These are phyloP conservation scores for Pythium rishiriense DNA, from an alignment of 352 stramenopile genomes.

Conservation along the genomic window DNA sequence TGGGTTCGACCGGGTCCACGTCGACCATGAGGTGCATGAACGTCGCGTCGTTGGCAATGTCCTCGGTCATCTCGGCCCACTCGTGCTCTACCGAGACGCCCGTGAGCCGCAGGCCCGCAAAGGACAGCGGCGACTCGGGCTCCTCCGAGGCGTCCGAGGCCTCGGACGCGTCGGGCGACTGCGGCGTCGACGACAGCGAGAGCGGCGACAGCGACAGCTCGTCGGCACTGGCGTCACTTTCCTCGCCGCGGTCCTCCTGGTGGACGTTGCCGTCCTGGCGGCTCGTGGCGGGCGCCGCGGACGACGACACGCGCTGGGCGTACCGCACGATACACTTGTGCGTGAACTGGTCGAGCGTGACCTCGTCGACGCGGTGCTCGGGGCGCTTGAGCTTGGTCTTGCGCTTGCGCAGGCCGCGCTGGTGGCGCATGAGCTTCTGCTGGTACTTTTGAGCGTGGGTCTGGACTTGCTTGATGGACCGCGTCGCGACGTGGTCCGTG, in stretches of 20 bases:
- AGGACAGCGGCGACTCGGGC: neutral
- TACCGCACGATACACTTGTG: conserved; percentile 22
- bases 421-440: conserved; percentile 76
- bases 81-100: conserved; percentile 7
- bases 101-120: conserved; percentile 1
- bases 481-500: conserved; percentile 66
- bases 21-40: conserved; percentile 29
- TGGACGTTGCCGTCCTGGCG: neutral
- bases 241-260: neutral
- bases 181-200: neutral
- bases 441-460: conserved; percentile 85
- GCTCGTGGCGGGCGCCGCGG: neutral
- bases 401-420: conserved; percentile 73
- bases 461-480: conserved; percentile 79
- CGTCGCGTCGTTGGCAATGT: conserved; percentile 19
- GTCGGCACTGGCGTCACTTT: conserved; percentile 5
- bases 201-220: neutral
- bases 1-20: conserved; percentile 16
- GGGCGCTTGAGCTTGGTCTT: conserved; percentile 35
- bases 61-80: conserved; percentile 22
- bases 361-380: conserved; percentile 25
- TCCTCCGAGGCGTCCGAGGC: conserved; percentile 5
- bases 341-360: conserved; percentile 25
- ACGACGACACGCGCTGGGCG: conserved; percentile 8
- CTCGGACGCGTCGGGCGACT: conserved; percentile 2